Evolutionary conservation across 805 yeast species (phyloP).

Genomic region (Starmerella floris): DNA sequence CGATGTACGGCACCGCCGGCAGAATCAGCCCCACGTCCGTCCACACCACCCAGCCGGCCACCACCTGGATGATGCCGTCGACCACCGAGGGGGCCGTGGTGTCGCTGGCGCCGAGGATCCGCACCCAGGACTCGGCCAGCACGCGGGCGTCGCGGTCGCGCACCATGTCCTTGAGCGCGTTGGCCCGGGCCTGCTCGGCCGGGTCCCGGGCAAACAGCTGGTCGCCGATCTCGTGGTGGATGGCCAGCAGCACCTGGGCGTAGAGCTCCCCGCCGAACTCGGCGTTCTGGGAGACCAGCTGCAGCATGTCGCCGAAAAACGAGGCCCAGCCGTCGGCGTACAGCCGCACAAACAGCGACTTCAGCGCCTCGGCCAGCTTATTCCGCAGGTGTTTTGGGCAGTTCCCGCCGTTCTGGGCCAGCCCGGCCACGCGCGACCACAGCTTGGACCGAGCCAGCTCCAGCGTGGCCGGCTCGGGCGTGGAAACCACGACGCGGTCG

Average conservation of each 20-base stretch:
- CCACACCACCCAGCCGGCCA: slow-evolving; percentile 89
- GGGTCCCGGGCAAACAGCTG: slow-evolving; percentile 59
- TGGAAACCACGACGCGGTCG: slow-evolving; percentile 32
- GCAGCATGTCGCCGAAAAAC: slow-evolving; percentile 37
- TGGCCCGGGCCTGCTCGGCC: slow-evolving; percentile 51
- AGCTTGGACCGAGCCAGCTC: slow-evolving; percentile 36
- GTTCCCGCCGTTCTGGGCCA: slow-evolving; percentile 2
- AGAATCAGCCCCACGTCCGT: slow-evolving; percentile 68
- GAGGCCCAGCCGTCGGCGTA: slow-evolving; percentile 39
- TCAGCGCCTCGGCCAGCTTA: slow-evolving; percentile 44
- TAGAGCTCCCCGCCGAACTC: slow-evolving; percentile 54
- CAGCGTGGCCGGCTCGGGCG: slow-evolving; percentile 36
- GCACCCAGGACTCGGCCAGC: slow-evolving; percentile 34
- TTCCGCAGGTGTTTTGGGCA: slow-evolving; percentile 39
- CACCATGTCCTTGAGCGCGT: slow-evolving; percentile 64
- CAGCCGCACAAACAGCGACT: slow-evolving; percentile 37
- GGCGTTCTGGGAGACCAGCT: slow-evolving; percentile 28
- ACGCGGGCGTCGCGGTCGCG: slow-evolving; percentile 44
- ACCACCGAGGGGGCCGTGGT: slow-evolving; percentile 34
- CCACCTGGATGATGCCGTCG: slow-evolving; percentile 44
- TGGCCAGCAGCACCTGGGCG: slow-evolving; percentile 53
- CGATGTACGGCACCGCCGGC: slow-evolving; percentile 39
- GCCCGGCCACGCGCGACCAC: slow-evolving; percentile 32
- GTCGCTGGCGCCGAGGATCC: slow-evolving; percentile 4
- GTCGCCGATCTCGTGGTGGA: slow-evolving; percentile 90